These are phyloP conservation scores for Microbotryomycetes sp. DNA, from an alignment of 1,284 basidiomycete species.

Conservation along the genomic window DNA sequence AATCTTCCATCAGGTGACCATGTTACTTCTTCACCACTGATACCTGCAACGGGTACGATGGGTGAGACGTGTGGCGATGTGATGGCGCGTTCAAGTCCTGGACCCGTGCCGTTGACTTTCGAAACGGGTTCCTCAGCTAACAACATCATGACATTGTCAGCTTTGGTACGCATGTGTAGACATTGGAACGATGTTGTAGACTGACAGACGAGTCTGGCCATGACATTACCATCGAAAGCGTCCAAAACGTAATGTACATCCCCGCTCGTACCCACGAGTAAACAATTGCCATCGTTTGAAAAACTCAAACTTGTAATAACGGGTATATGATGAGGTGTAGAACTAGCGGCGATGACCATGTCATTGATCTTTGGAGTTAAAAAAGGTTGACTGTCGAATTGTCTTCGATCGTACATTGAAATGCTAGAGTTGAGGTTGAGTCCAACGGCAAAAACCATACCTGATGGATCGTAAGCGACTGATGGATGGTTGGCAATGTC, in stretches of 20 bases:
- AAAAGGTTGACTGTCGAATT: slow-evolving; percentile 90
- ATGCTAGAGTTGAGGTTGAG: slow-evolving; percentile 77
- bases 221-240: slow-evolving; percentile 71
- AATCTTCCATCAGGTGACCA: slow-evolving; percentile 91
- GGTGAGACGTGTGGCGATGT: slow-evolving; percentile 46
- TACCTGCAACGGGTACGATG: slow-evolving; percentile 65
- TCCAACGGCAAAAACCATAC: slow-evolving; percentile 86
- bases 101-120: slow-evolving; percentile 1
- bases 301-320: slow-evolving; percentile 87
- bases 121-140: too few relatives aligned
- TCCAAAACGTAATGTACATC: slow-evolving; percentile 89
- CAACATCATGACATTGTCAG: too few relatives aligned
- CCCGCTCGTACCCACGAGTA: slow-evolving; percentile 87
- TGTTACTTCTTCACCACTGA: slow-evolving; percentile 79
- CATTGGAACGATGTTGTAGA: too few relatives aligned
- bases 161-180: too few relatives aligned
- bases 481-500: slow-evolving; percentile 61
- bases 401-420: slow-evolving; percentile 77
- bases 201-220: slow-evolving; percentile 71
- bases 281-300: slow-evolving; percentile 78
- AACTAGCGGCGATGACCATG: slow-evolving; percentile 60
- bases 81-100: slow-evolving; percentile 36
- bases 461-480: slow-evolving; percentile 82
- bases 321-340: slow-evolving; percentile 77
- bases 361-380: slow-evolving; percentile 73